Base-by-base conservation (phyloP, 2,329 filamentous ascomycete genomes). In the Rugonectria rugulosa region DNA sequence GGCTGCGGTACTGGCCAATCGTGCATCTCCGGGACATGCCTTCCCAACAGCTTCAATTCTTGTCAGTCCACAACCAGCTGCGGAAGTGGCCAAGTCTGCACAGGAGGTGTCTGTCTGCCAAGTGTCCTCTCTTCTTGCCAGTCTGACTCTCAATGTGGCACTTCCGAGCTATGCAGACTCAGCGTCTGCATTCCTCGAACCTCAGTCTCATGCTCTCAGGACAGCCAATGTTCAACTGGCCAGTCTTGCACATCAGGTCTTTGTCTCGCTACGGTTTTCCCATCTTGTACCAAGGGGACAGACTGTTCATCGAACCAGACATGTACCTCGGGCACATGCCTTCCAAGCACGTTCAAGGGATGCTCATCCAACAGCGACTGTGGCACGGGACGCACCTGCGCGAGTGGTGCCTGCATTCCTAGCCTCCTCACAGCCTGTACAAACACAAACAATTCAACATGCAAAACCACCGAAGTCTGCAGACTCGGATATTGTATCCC, bases 401-500 rank as follows among this genome's bases (percentile, higher is more conserved):
- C 26, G n/a, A 20, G 26, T 5, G 46, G 11, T 4, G 27, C 34
- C 10, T 50, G 46, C 11, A n/a, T 50, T 3, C 46, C 46, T 2
- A 23, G 17, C 2, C 46, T 55, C 15, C 40, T 55, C 14, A 27
- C 36, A 6, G 26, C 31, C 24, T 57, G 54, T 10, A 53, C 37
- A 1, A 23, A 20, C 1, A 53, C 37, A 1, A 23, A 20, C 1
- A 49, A 57, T 42, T 37, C 54, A 2, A 23, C 12, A 15, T 57
- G 54, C 15, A 17, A 17, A 14, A 26, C 17, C 2, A 29, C 23
- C 21, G 26, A 45, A 8, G 52, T 55, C 17, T 55, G 52, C 32
- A 12, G 52, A 15, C 52, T 55, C 1, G 52, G 52, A 5, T 50
- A 27, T 14, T 55, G 52, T 24, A 40, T 55, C 11, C 52, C 52